Conservation (phyloP, 1,284 basidiomycete species). For the Cryptococcus hybrid region DNA sequence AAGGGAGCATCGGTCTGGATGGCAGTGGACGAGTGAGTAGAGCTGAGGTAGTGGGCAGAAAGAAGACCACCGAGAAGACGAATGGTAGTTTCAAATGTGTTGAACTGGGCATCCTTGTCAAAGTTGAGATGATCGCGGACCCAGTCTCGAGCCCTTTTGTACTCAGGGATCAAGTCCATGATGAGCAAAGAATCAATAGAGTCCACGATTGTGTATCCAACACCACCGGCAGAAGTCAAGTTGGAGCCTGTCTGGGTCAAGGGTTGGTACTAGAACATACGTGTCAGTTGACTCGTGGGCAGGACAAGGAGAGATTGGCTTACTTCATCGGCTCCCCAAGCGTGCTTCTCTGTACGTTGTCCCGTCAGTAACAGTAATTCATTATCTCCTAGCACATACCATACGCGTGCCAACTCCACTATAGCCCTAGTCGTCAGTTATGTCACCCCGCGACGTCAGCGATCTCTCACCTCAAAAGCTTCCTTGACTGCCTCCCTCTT, state of each 20-base stretch:
- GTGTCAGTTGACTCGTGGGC: not conserved
- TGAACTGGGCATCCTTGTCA: constrained; percentile 76
- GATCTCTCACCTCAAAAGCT: constrained; percentile 67
- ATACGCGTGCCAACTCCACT: constrained; percentile 79
- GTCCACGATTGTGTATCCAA: constrained; percentile 82
- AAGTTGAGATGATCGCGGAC: constrained; percentile 68
- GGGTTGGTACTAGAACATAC: constrained; percentile 63
- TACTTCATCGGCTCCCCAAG: constrained; percentile 78
- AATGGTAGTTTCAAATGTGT: constrained; percentile 90
- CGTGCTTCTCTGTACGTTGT: constrained; percentile 61
- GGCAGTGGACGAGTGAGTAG: constrained; percentile 47
- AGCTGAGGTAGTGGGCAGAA: constrained; percentile 70
- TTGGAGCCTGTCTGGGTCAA: constrained; percentile 71
- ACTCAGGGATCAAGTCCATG: constrained; percentile 79
- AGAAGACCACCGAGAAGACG: constrained; percentile 78
- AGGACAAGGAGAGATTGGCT: constrained; percentile 1
- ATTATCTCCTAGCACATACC: constrained; percentile 50
- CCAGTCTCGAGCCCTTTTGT: constrained; percentile 74
- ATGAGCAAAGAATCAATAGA: constrained; percentile 83
- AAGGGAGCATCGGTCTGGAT: constrained; percentile 57
- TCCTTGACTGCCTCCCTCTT: constrained; percentile 68
- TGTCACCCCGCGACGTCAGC: not conserved
- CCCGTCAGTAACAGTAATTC: not conserved
- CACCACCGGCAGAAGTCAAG: constrained; percentile 68
- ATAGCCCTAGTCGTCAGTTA: not conserved